Base-by-base conservation (phyloP, 805 yeast species). In the Sugiyamaella chiloensis region DNA sequence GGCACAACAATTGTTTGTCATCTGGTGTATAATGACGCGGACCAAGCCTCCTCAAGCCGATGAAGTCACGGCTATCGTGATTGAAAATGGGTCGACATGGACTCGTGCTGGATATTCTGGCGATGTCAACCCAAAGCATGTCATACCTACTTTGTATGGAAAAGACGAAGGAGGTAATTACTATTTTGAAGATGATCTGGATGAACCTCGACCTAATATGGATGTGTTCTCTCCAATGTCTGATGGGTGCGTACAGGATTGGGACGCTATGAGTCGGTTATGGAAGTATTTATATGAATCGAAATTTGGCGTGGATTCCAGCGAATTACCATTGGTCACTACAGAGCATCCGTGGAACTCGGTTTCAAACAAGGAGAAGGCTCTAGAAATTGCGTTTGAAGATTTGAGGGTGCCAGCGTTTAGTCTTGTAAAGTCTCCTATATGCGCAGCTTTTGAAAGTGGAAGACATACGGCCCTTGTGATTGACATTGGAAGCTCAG, bases 21-120 rank as follows among this genome's bases (percentile, higher is more conserved):
- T 26, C 11, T 8, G 29, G 11, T 7, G 29, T 26, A 7, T 4
- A 19, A 52, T 54, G 56, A 54, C 54, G 16, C 30, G 53, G 8
- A 40, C 50, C 4, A 47, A 47, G 41, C 53, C 56, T 1, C 50
- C 53, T 16, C 56, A 50, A 44, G 57, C 57, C 26, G 95, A 91
- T 65, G 97, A 91, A 65, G 84, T 90, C 51, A 80, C 89, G 49
- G 95, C 96, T 23, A 74, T 91, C 5, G 95, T 91, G 27, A 72
- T 91, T 27, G 97, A 91, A 62, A 90, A 96, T 1, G 97, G 98
- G 29, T 83, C 96, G 7, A 79, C 75, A 52, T 69, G 79, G 47
- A 88, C 96, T 9, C 79, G 90, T 49, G 78, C 85, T 21, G 99
- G 99, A 1, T 86, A 79, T 60, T 90, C 97, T 5, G 98, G 98